Evolutionary conservation across 1,139 yeast genomes (phyloP).

Genomic region (Sugiyamaella castrensis): DNA sequence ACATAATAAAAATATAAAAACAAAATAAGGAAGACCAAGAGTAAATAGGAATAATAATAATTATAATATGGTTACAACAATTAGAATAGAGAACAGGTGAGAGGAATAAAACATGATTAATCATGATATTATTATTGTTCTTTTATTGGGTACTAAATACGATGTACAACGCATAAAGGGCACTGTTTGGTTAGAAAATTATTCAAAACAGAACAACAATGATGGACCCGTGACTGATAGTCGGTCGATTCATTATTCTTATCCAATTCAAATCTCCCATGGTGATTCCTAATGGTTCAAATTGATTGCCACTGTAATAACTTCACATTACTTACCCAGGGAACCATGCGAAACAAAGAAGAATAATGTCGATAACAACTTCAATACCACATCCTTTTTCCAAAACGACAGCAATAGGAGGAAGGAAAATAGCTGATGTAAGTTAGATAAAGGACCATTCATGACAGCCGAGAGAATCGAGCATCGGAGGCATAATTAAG

Average conservation of each 20-base stretch:
- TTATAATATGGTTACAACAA: no score
- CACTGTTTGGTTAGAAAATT: neutral
- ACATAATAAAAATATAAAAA: no score
- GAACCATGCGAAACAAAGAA: constrained; percentile 63
- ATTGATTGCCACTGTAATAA: no score
- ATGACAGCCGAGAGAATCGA: neutral
- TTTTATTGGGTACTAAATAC: constrained; percentile 7
- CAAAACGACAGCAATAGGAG: constrained; percentile 72
- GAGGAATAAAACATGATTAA: no score
- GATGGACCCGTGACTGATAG: neutral
- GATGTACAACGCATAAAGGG: constrained; percentile 8
- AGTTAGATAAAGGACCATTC: no score
- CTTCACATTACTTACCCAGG: constrained; percentile 33
- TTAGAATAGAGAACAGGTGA: no score
- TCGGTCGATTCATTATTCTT: neutral
- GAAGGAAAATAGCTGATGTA: constrained; percentile 54
- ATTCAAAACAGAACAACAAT: no score
- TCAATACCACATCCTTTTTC: constrained; percentile 62
- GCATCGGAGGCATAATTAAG: neutral
- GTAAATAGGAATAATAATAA: no score
- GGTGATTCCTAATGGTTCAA: no score
- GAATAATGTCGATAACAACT: constrained; percentile 55
- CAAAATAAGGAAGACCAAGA: no score
- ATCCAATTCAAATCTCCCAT: neutral
- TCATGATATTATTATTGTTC: neutral